Evolutionary conservation across 148 eudicot genomes (phyloP), one percentile per base, ranked within the genome.

Genomic region (Persicaria maculosa): DNA sequence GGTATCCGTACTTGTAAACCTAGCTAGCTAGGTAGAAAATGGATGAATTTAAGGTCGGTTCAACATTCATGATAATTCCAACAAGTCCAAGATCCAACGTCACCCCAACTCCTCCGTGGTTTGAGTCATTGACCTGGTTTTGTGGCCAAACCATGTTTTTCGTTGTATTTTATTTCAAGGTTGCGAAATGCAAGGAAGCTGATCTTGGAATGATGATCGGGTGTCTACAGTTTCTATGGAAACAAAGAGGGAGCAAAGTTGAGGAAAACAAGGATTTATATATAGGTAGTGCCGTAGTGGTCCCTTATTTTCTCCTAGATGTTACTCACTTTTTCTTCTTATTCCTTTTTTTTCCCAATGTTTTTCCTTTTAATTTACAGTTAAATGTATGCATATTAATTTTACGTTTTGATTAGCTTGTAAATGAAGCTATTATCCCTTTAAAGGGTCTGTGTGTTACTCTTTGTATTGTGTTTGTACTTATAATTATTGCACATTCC

Each of bases 351-450:
- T 65, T 40, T 40, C 19, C 43, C 70, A 6, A 65, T 65, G 40
- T 5, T 36, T 48, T 48, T 7, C 12, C 40, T 31, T 31, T 31
- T 31, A 0, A 31, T 31, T 31, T 31, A 31, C 40, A 31, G 3
- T 31, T 31, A 31, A 31, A 31, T 31, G 40, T 65, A 65, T 40
- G 46, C 46, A 43, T 65, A 40, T 65, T 65, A 31, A 31, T 31
- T 31, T 45, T 43, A 65, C 70, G 43, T 65, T 40, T 65, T 65
- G 45, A 65, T 65, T 65, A 65, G 70, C 70, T 65, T 65, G 70
- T 65, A 65, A 36, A 65, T 65, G 70, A 65, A 65, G 70, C 43
- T 5, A 36, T 65, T 65, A 65, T 65, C 69, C 69, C 40, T 64
- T 40, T 17, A 64, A 64, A 31, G 40, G 2, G 40, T 31, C 6